Percentiles rank a stretch among this genome's conserved stretches.
Conservation (phyloP, 768 basidiomycete species). For the Roridomyces roridus region DNA sequence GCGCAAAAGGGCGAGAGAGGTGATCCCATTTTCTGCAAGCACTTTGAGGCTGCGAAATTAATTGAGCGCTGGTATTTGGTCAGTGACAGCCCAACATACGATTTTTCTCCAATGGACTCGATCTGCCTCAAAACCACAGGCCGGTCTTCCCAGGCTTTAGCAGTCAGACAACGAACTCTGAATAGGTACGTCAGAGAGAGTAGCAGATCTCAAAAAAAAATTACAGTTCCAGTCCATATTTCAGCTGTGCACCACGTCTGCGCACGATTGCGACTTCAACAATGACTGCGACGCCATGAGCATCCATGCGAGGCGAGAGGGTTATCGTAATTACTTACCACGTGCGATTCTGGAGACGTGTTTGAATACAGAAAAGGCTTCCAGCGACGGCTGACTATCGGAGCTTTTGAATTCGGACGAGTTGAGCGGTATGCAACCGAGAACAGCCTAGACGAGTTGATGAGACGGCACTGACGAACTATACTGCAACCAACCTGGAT, state of each 20-base stretch:
- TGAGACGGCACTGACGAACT: background rate
- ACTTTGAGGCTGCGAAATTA: slow-evolving; percentile 40
- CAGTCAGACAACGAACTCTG: slow-evolving; percentile 78
- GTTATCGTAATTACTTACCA: slow-evolving; percentile 49
- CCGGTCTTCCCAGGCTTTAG: slow-evolving; percentile 92
- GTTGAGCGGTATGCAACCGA: slow-evolving; percentile 74
- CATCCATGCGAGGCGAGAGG: background rate
- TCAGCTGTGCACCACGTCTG: slow-evolving; percentile 68
- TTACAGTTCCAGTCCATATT: slow-evolving; percentile 78
- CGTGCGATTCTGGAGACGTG: slow-evolving; percentile 77
- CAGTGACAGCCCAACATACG: slow-evolving; percentile 52
- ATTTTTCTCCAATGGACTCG: slow-evolving; percentile 91
- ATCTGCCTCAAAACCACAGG: slow-evolving; percentile 87
- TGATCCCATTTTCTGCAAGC: slow-evolving; percentile 76
- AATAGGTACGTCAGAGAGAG: background rate
- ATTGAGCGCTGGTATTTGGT: background rate
- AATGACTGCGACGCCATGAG: slow-evolving; percentile 54
- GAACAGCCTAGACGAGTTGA: slow-evolving; percentile 58
- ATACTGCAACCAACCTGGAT: slow-evolving; percentile 61
- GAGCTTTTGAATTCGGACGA: slow-evolving; percentile 69
- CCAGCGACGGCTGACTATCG: slow-evolving; percentile 77
- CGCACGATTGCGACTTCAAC: slow-evolving; percentile 78
- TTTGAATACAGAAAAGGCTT: slow-evolving; percentile 74
- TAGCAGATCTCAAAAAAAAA: slow-evolving; percentile 27
- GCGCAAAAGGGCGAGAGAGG: slow-evolving; percentile 61